Percentiles rank a stretch among this genome's conserved stretches.
phyloP scores from a whole-genome alignment of 2,329 filamentous ascomycete genomes.

The Fusarium albidum region DNA sequence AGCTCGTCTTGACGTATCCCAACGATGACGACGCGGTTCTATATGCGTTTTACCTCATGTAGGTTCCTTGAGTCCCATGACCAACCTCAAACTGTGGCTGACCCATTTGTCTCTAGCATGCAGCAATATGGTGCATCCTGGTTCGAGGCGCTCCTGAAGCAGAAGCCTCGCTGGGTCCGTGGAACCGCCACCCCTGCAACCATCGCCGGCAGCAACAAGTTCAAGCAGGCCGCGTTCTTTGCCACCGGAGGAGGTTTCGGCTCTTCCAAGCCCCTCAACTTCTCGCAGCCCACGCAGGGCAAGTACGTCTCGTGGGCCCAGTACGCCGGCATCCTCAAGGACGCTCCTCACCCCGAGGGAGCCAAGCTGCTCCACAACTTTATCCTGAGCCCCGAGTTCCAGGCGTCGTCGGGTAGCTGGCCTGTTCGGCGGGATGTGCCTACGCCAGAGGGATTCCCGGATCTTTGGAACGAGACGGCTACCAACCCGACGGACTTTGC shows the following conservation, averaged over 20 bases:
- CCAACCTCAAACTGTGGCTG: background rate
- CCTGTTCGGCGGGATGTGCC: slow-evolving; percentile 47
- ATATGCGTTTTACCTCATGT: slow-evolving; percentile 58
- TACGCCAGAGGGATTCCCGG: slow-evolving; percentile 39
- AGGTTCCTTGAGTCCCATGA: slow-evolving; percentile 26
- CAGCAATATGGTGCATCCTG: slow-evolving; percentile 51
- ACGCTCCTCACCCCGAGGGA: slow-evolving; percentile 57
- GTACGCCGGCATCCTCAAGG: slow-evolving; percentile 52
- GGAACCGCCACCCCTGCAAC: slow-evolving; percentile 54
- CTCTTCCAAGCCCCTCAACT: slow-evolving; percentile 26
- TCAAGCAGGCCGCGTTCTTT: slow-evolving; percentile 43
- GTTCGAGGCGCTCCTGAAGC: slow-evolving; percentile 54
- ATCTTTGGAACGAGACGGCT: slow-evolving; percentile 9
- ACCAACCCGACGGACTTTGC: slow-evolving; percentile 50
- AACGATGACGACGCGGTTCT: slow-evolving; percentile 65
- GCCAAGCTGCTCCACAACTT: slow-evolving; percentile 60
- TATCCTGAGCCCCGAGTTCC: slow-evolving; percentile 52
- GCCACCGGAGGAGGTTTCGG: slow-evolving; percentile 34
- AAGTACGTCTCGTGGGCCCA: slow-evolving; percentile 57
- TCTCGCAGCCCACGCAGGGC: slow-evolving; percentile 45
- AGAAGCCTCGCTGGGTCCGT: slow-evolving; percentile 62
- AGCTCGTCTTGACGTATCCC: slow-evolving; percentile 61
- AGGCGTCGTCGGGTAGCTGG: slow-evolving; percentile 42
- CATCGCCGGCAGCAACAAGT: slow-evolving; percentile 41
- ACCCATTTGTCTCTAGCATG: slow-evolving; percentile 34